Conservation (phyloP, 2,329 filamentous ascomycete species). For the Aquanectria penicillioides region DNA sequence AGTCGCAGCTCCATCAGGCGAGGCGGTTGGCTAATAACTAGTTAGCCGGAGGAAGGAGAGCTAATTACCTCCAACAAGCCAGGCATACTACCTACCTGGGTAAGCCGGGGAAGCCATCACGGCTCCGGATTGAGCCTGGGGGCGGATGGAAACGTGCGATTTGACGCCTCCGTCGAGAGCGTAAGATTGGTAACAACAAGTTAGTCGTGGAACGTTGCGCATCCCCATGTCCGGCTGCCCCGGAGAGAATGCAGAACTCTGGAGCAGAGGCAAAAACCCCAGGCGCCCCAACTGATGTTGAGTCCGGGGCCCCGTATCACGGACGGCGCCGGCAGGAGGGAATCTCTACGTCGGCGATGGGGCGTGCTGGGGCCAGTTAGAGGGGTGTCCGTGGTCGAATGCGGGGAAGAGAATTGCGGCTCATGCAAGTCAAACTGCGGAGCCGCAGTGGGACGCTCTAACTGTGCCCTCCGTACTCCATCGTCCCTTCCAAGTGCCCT, state of each 20-base stretch:
- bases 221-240: conserved; percentile 25
- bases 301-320: conserved; percentile 40
- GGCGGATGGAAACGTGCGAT: conserved; percentile 22
- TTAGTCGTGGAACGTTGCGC: conserved; percentile 16
- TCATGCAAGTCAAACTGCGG: conserved; percentile 45
- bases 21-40: conserved; percentile 5
- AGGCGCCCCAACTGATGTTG: conserved; percentile 27
- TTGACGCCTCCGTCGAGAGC: conserved; percentile 7
- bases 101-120: conserved; percentile 12
- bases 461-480: conserved; percentile 15
- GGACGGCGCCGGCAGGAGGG: conserved; percentile 34
- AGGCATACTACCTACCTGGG: conserved; percentile 20
- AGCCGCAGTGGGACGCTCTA: conserved; percentile 41
- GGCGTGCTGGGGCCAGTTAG: conserved; percentile 20
- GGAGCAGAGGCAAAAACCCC: conserved; percentile 15
- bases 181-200: conserved; percentile 17
- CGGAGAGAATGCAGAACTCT: conserved; percentile 20
- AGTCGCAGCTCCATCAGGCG: conserved; percentile 16
- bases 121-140: conserved; percentile 28
- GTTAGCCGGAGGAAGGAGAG: conserved; percentile 6
- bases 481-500: neutral
- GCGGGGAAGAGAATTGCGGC: conserved; percentile 44
- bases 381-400: conserved; percentile 34
- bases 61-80: conserved; percentile 12
- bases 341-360: conserved; percentile 25